Percentiles rank a stretch among this genome's conserved stretches.
Evolutionary conservation across 345 rosid genomes (phyloP).

Genomic region (Gynandropsis gynandra): DNA sequence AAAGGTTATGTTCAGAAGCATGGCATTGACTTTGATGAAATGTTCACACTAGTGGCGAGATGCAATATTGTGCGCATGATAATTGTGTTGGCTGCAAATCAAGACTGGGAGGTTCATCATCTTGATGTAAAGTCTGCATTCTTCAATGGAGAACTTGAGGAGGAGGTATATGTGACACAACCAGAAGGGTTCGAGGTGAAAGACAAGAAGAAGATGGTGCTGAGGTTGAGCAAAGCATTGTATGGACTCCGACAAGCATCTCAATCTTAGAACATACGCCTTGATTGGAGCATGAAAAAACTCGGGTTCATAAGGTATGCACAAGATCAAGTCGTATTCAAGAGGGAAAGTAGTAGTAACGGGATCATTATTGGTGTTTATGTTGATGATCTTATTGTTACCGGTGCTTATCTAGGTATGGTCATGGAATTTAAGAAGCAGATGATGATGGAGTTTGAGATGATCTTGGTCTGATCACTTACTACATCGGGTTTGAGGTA

Average conservation of each 20-base stretch:
- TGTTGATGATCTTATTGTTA: no score
- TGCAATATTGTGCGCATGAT: no score
- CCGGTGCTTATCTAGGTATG: background rate
- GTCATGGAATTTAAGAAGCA: background rate
- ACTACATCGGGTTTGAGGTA: conserved; percentile 1
- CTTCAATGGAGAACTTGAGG: no score
- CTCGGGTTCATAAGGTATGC: background rate
- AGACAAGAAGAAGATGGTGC: no score
- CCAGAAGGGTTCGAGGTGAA: no score
- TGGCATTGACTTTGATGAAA: no score
- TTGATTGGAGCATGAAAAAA: background rate
- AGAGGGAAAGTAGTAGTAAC: background rate
- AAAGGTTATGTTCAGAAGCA: no score
- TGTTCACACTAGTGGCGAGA: no score
- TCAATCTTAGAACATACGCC: background rate
- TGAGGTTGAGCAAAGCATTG: background rate
- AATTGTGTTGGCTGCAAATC: no score
- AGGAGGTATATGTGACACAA: no score
- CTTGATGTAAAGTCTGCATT: no score
- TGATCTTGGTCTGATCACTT: background rate
- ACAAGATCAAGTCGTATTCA: background rate
- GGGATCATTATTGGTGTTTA: background rate
- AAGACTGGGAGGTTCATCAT: no score
- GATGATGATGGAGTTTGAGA: background rate
- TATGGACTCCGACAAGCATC: background rate